Base-by-base conservation (phyloP, 805 yeast species). In the Pichia nakasei region DNA sequence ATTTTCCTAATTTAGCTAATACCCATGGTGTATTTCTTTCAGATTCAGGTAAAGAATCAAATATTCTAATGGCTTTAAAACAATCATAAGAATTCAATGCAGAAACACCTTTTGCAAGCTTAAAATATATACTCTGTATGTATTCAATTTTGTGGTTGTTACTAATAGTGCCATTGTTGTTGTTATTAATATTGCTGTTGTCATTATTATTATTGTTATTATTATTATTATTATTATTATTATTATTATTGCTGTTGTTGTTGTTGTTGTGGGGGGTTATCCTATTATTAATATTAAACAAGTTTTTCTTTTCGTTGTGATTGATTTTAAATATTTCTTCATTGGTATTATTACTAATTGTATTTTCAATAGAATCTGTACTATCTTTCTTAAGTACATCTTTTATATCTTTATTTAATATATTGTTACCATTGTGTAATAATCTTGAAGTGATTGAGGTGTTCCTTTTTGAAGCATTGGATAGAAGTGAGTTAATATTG, bases 21-120 rank as follows among this genome's bases (percentile, higher is more conserved):
- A 88, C 94, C 85, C 93, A 88, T 0, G 97, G 93, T 20, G 96
- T 73, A 43, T 77, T 67, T 46, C 73, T 67, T 60, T 82, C 85
- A 39, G 68, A 55, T 40, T 70, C 73, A 1, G 94, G 85, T 19
- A 93, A 66, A 21, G 77, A 61, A 43, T 76, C 78, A 26, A 91
- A 66, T 2, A 78, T 65, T 44, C 91, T 64, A 9, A 89, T 76
- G 0, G 97, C 95, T 54, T 82, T 79, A 56, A 77, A 78, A 52
- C 94, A 85, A 55, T 89, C 93, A 60, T 75, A 89, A 36, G 72
- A 68, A 48, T 73, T 64, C 68, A 77, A 72, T 18, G 82, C 72
- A 52, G 75, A 76, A 59, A 60, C 76, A n/a, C 76, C 78, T 55
- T 73, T 75, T 4, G 83, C 86, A 51, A 80, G 69, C 9, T 68